Conservation (phyloP, 2,329 filamentous ascomycete genomes). For the Thermothelomyces thermophilus region DNA sequence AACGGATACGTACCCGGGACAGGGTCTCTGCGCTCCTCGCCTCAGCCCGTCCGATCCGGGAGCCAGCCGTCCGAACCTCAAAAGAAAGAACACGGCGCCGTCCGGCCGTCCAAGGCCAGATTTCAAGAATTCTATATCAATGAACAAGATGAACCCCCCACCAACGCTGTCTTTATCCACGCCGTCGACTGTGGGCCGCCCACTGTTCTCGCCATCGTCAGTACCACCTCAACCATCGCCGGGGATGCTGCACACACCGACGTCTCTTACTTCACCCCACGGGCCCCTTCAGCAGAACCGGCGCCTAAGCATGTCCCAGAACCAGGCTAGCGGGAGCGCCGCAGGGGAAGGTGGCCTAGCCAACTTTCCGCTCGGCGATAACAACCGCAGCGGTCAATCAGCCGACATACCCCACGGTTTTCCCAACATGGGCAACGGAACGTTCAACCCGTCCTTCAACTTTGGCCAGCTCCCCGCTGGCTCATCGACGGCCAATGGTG, state of each 20-base stretch:
- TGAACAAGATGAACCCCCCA: conserved; percentile 29
- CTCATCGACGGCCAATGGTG: conserved; percentile 14
- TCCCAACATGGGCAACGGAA: conserved; percentile 27
- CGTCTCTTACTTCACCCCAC: conserved; percentile 32
- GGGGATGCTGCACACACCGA: conserved; percentile 34
- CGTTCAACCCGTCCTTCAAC: conserved; percentile 40
- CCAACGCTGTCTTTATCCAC: conserved; percentile 27
- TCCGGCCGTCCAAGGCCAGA: conserved; percentile 36
- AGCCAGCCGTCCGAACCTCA: conserved; percentile 36
- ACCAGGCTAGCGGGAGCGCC: conserved; percentile 28
- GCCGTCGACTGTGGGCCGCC: conserved; percentile 30
- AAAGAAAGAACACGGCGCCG: conserved; percentile 42
- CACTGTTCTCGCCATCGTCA: conserved; percentile 33
- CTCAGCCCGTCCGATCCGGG: conserved; percentile 25
- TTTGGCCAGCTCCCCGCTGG: conserved; percentile 27
- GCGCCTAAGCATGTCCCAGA: conserved; percentile 29
- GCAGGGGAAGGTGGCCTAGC: conserved; percentile 31
- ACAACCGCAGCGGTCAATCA: conserved; percentile 20
- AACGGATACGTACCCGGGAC: conserved; percentile 47
- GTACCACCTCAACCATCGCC: conserved; percentile 36
- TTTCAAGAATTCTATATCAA: conserved; percentile 32
- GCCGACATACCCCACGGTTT: conserved; percentile 23
- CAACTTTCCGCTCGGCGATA: conserved; percentile 31
- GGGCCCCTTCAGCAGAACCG: conserved; percentile 29
- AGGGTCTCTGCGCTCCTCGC: conserved; percentile 42